Evolutionary conservation across 129 eudicot genomes (phyloP), one percentile per base, ranked within the genome.

Genomic region (Smallanthus sonchifolius): DNA sequence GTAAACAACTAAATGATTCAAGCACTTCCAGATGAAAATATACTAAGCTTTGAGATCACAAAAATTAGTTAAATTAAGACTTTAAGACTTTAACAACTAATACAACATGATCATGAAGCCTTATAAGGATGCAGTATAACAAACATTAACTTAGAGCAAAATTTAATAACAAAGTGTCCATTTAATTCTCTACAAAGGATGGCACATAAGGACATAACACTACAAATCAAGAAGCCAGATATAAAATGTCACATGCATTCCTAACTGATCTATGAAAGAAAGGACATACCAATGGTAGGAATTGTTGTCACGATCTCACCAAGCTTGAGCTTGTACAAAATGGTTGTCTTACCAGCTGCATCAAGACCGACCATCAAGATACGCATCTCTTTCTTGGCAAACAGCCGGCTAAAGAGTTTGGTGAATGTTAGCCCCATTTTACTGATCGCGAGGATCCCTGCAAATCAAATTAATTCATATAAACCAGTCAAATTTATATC

Each of bases 361-460:
- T 86, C 90, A 30, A 86, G 90, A 83, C 90, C 90, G 75, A 86
- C 90, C 90, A 86, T 86, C 59, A 86, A 79, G 61, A 86, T 86
- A 5, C 89, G 80, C 89, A 86, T 86, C 80, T 86, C 89, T 79
- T 86, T 86, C 85, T 86, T 86, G 65, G 87, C 90, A 77, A 86
- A 86, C 10, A 86, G 90, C 83, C 90, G 78, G 75, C 87, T 86
- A 74, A 86, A 86, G 56, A 94, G 91, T 86, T 94, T 94, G n/a
- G 90, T 83, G 86, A 94, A 90, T 10, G 98, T 84, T 72, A 93
- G 78, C 85, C 98, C 98, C 98, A 93, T 93, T 78, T 78, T 77
- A 75, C 80, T 77, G 77, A 81, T 76, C 34, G 67, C 65, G 37
- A 82, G 63, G 79, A 85, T 70, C 84, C 88, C 92, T 85, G 37